Conservation (phyloP, 2,329 filamentous ascomycete genomes). For the Shiraia sp. region DNA sequence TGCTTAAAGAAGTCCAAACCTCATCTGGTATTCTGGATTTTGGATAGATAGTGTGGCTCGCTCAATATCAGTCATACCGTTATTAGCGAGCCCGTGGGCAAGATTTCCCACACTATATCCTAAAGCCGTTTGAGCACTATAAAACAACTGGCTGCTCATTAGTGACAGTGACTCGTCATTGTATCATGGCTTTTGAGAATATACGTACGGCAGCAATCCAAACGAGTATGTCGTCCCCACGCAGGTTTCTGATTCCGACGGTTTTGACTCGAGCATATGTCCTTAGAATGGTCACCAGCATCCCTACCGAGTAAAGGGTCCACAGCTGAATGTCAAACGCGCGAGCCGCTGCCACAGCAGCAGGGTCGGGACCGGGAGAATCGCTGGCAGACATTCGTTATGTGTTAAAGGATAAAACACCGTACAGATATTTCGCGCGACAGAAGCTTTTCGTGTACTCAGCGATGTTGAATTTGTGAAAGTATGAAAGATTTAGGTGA, state of each 20-base stretch:
- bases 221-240: slow-evolving; percentile 22
- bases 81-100: slow-evolving; percentile 56
- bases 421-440: too few species aligned
- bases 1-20: too few species aligned
- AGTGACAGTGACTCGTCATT: too few species aligned
- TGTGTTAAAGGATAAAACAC: too few species aligned
- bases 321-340: too few species aligned
- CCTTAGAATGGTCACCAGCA: slow-evolving; percentile 16
- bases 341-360: too few species aligned
- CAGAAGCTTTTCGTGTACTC: too few species aligned
- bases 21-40: slow-evolving; percentile 17
- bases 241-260: slow-evolving; percentile 16
- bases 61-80: slow-evolving; percentile 56
- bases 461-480: too few species aligned
- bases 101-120: slow-evolving; percentile 56
- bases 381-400: too few species aligned
- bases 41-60: slow-evolving; percentile 32
- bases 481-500: too few species aligned
- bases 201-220: slow-evolving; percentile 19
- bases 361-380: too few species aligned
- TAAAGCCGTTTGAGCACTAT: slow-evolving; percentile 55
- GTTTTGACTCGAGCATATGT: slow-evolving; percentile 16
- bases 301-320: slow-evolving; percentile 16
- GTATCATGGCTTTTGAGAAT: too few species aligned
- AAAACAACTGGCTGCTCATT: slow-evolving; percentile 53